Percentiles rank a stretch among this genome's conserved stretches.
phyloP scores from a whole-genome alignment of 257 asterid species.

The Orobanche coerulescens region DNA sequence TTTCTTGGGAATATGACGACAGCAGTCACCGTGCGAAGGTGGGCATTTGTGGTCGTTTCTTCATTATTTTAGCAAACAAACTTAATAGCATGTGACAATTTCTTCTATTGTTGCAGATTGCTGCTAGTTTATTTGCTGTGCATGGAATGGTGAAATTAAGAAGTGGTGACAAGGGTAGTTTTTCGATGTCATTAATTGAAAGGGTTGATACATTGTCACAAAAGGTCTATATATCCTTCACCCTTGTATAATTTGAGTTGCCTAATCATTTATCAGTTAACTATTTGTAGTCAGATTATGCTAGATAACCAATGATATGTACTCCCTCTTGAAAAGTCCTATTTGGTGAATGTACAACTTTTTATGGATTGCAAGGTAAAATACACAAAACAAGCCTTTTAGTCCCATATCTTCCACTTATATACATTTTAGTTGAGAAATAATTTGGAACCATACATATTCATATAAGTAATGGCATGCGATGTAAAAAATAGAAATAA shows the following conservation, averaged over 20 bases:
- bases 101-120: conserved; percentile 45
- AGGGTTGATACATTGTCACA: conserved; percentile 43
- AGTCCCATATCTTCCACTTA: too few relatives aligned
- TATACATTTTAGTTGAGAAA: too few relatives aligned
- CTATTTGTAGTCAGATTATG: conserved; percentile 3
- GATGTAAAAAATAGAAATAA: too few relatives aligned
- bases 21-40: conserved; percentile 59
- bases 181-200: conserved; percentile 60
- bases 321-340: too few relatives aligned
- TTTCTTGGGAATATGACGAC: conserved; percentile 50
- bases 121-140: conserved; percentile 60
- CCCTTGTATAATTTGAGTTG: conserved; percentile 4
- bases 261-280: neutral
- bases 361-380: too few relatives aligned
- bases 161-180: conserved; percentile 56
- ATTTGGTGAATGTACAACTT: too few relatives aligned
- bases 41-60: conserved; percentile 16
- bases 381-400: too few relatives aligned
- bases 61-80: neutral
- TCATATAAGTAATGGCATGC: too few relatives aligned
- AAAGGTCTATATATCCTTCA: conserved; percentile 47
- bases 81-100: neutral
- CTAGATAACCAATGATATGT: neutral
- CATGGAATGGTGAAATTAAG: conserved; percentile 62
- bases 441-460: too few relatives aligned